Base-by-base conservation (phyloP, 805 yeast species). In the Schwanniomyces polymorphus region DNA sequence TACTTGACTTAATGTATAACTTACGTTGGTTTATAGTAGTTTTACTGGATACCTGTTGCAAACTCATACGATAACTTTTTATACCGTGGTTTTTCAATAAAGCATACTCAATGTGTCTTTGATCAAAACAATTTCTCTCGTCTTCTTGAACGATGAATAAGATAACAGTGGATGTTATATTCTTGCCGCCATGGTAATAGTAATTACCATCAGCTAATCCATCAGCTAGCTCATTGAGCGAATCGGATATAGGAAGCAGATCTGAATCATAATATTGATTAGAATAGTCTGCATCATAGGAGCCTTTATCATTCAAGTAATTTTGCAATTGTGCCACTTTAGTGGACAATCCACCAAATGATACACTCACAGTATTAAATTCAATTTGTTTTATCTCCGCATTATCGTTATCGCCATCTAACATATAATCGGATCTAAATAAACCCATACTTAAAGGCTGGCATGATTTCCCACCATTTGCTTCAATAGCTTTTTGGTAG, bases 291-390 rank as follows among this genome's bases (percentile, higher is more conserved):
- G 70, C 55, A 52, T 70, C 70, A 58, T 87, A 88, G n/a, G 67
- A 64, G 2, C 91, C 91, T 7, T 72, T 59, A 4, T 66, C 59
- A 60, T 87, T 86, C 58, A 86, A 66, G 56, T 79, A 88, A 17
- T 75, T 65, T 65, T 94, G 99, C 47, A 89, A 70, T 54, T 80
- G 74, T 17, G 94, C 87, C 23, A 89, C 92, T 61, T 85, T 87
- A 11, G 90, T 64, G 1, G 96, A 85, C 47, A 94, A 74, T 0
- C 96, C 98, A 17, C 96, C 97, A 71, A 94, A 94, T 1, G 97
- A 91, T 3, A 92, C 97, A 58, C 97, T 87, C 3, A 94, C 89
- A 1, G 99, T 91, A 67, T 94, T 94, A 72, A 92, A 92, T 65
- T 94, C 99, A 43, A 94, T 94, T 66, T 94, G 99, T 61, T 92